These are phyloP conservation scores for Carex arenaria DNA, from an alignment of 202 grass and related monocot genomes.

Conservation along the genomic window DNA sequence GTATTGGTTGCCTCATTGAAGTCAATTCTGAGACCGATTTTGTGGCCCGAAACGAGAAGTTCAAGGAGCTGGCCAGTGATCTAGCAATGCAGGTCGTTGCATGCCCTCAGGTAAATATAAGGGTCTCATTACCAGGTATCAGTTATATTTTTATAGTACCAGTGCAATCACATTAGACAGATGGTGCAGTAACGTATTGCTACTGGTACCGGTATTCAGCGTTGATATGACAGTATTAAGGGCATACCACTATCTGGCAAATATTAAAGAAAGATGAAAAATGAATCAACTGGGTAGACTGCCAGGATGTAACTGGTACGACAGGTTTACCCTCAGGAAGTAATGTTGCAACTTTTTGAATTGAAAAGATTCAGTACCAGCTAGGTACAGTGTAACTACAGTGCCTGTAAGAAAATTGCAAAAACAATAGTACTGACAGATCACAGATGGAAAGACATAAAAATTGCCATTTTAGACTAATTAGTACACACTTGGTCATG, in stretches of 20 bases:
- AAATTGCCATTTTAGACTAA: neutral
- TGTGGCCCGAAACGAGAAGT: constrained; percentile 84
- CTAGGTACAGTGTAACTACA: neutral
- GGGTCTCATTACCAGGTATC: neutral
- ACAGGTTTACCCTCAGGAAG: neutral
- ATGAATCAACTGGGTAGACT: neutral
- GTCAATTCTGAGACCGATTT: constrained; percentile 95
- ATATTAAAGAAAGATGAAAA: neutral
- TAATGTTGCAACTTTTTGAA: neutral
- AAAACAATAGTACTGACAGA: neutral
- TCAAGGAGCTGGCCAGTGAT: constrained; percentile 89
- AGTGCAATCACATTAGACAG: neutral
- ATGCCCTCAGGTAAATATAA: constrained; percentile 49
- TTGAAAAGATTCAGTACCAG: neutral
- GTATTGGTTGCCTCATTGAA: constrained; percentile 78
- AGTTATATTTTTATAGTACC: neutral
- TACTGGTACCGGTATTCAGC: neutral
- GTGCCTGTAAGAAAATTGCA: neutral
- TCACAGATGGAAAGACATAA: neutral
- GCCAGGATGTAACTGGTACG: neutral
- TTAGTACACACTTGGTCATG: neutral
- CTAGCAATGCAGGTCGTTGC: constrained; percentile 95
- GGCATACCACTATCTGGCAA: neutral
- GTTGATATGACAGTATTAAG: neutral
- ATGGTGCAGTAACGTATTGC: neutral